phyloP scores from a whole-genome alignment of 2,329 filamentous ascomycete genomes.

The Cladorrhinum sp. region DNA sequence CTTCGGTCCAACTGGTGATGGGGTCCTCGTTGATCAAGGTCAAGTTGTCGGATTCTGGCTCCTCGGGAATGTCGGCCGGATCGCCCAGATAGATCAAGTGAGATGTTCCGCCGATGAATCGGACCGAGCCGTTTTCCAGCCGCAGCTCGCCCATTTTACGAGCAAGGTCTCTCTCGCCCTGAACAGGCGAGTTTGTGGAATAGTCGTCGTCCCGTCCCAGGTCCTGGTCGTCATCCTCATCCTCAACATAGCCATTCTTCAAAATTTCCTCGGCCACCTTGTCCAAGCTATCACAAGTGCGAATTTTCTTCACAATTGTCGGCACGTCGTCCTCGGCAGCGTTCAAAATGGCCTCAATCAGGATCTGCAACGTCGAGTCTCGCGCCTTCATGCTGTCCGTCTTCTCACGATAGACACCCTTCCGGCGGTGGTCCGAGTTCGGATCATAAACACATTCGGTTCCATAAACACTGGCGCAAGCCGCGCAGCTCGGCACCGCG shows the following conservation, averaged over 20 bases:
- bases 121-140: slow-evolving; percentile 80
- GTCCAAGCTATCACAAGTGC: slow-evolving; percentile 73
- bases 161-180: slow-evolving; percentile 75
- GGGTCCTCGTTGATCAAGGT: slow-evolving; percentile 60
- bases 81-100: slow-evolving; percentile 79
- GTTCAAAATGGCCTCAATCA: slow-evolving; percentile 90
- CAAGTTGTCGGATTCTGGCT: slow-evolving; percentile 43
- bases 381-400: slow-evolving; percentile 82
- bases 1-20: slow-evolving; percentile 80
- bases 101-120: slow-evolving; percentile 91
- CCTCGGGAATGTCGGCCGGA: slow-evolving; percentile 38
- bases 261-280: slow-evolving; percentile 52
- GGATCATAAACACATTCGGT: slow-evolving; percentile 93
- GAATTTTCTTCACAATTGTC: slow-evolving; percentile 78
- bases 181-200: slow-evolving; percentile 40
- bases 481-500: slow-evolving; percentile 84
- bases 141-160: slow-evolving; percentile 91
- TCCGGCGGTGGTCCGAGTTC: slow-evolving; percentile 91
- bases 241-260: slow-evolving; percentile 40
- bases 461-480: slow-evolving; percentile 91
- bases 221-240: slow-evolving; percentile 42
- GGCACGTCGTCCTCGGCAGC: slow-evolving; percentile 83
- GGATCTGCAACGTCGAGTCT: slow-evolving; percentile 83
- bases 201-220: slow-evolving; percentile 38
- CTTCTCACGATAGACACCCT: slow-evolving; percentile 95